A percentile compares a stretch with the other conserved stretches of the same genome.
Conservation (phyloP, 2,329 filamentous ascomycete species). For the Cordyceps militaris region DNA sequence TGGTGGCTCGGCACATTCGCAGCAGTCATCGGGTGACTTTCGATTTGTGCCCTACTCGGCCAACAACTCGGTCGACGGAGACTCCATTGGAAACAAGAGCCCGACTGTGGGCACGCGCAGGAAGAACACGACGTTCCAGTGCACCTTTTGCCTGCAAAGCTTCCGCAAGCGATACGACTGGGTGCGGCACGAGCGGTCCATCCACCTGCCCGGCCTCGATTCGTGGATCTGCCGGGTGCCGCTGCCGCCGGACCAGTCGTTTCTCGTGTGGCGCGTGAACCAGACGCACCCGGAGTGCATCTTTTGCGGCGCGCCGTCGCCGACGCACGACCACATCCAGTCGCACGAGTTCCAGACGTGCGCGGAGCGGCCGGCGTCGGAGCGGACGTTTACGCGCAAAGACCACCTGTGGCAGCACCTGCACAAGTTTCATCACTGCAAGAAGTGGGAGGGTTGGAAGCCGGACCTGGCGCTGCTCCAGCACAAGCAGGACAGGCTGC, state of each 20-base stretch:
- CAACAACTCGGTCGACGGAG: conserved; percentile 12
- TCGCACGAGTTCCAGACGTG: conserved; percentile 41
- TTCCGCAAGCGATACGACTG: conserved; percentile 36
- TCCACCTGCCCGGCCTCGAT: conserved; percentile 37
- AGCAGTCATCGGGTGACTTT: conserved; percentile 3
- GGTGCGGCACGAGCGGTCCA: conserved; percentile 42
- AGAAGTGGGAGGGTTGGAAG: conserved; percentile 43
- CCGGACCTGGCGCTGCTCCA: conserved; percentile 29
- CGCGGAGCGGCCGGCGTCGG: conserved; percentile 36
- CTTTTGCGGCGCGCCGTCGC: conserved; percentile 30
- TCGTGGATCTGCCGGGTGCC: conserved; percentile 44
- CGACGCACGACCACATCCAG: conserved; percentile 29
- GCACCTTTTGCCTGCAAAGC: conserved; percentile 31
- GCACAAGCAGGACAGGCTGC: conserved; percentile 22
- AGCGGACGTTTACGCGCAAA: conserved; percentile 37
- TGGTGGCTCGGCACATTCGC: conserved; percentile 13
- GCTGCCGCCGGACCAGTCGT: conserved; percentile 27
- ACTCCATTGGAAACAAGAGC: neutral
- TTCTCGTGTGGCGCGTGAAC: conserved; percentile 42
- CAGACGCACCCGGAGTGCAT: conserved; percentile 35
- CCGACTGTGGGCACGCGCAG: neutral
- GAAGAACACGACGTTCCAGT: conserved; percentile 25
- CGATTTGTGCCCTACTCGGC: conserved; percentile 4
- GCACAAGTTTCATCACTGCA: conserved; percentile 38
- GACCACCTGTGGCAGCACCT: conserved; percentile 36